Conservation (phyloP, 306 rosid genomes). For the Mimosa bimucronata region DNA sequence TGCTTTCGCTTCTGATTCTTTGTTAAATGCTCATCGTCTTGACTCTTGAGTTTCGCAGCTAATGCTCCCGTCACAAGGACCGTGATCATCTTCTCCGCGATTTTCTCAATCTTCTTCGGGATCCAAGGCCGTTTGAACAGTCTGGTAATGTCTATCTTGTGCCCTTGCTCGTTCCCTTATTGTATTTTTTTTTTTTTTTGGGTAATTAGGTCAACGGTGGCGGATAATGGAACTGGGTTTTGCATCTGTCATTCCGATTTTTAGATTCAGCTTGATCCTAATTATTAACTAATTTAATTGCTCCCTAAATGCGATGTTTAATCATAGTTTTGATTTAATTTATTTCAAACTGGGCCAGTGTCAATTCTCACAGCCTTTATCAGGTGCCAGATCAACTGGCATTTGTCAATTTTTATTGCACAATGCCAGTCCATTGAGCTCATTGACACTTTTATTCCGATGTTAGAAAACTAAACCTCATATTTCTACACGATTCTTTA, state of each 20-base stretch:
- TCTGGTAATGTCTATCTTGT: slow-evolving; percentile 90
- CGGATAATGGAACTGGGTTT: slow-evolving; percentile 28
- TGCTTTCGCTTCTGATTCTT: slow-evolving; percentile 23
- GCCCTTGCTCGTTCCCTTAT: slow-evolving; percentile 13
- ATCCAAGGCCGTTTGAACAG: slow-evolving; percentile 80
- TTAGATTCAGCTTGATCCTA: slow-evolving; percentile 27
- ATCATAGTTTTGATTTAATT: slow-evolving; percentile 28
- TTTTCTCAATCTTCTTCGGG: slow-evolving; percentile 90
- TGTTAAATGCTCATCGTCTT: slow-evolving; percentile 40
- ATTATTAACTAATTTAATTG: slow-evolving; percentile 1
- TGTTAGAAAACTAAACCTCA: slow-evolving; percentile 14
- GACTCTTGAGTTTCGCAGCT: slow-evolving; percentile 59
- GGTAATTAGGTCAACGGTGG: slow-evolving; percentile 6
- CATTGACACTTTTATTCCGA: neutral
- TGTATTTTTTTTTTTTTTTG: neutral
- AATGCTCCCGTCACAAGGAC: slow-evolving; percentile 92
- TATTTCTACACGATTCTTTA: slow-evolving; percentile 24
- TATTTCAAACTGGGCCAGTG: slow-evolving; percentile 4
- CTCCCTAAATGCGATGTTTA: neutral
- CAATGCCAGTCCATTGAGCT: slow-evolving; percentile 20
- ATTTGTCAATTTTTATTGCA: slow-evolving; percentile 7
- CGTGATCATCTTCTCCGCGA: slow-evolving; percentile 65
- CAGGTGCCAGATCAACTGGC: slow-evolving; percentile 17
- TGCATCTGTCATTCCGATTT: slow-evolving; percentile 12
- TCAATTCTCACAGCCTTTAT: neutral